Base-by-base conservation (phyloP, 768 basidiomycete species). In the Russula emetica region DNA sequence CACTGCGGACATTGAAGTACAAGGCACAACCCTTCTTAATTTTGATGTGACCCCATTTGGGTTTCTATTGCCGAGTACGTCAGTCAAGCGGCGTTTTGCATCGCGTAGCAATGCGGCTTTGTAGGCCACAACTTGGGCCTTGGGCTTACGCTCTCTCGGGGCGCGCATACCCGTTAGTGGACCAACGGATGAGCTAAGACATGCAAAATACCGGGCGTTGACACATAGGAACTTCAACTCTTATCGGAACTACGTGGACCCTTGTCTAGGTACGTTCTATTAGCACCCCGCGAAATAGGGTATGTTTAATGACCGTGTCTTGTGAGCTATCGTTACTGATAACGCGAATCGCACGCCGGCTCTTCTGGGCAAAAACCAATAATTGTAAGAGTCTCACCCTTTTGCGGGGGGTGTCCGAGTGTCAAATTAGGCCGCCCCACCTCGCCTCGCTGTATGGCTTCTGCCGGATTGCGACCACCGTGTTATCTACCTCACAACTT, bases 231-330 rank as follows among this genome's bases (percentile, higher is more conserved):
- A 26, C 24, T 28, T 50, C n/a, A 32, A 20, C 51, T 32, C 13
- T 13, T 52, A 52, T 32, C 28, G 24, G 7, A 24, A 22, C 22
- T 52, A 32, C 38, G 62, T 63, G 50, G 40, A 50, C 50, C 24
- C 30, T 44, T 1, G 40, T 53, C 51, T 52, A 24, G 50, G 50
- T 53, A 18, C 24, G 61, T 28, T 45, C 34, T 28, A 52, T 60
- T 51, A n/a, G 14, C 26, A 40, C 38, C 50, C n/a, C 36, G 13
- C 20, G 20, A 38, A 57, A n/a, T 44, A 49, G 53, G 53, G 38
- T 34, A 45, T 28, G 51, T 60, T 42, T 32, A 52, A 60, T 60
- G 26, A 60, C 40, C 22, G 52, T 34, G 32, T 45, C 42, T 20
- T n/a, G 47, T 38, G 22, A 24, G 34, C 26, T 28, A 36, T 59